Evolutionary conservation across 2,329 filamentous ascomycete genomes (phyloP), one percentile per base, ranked within the genome.

Genomic region (Thermothelomyces thermophilus): DNA sequence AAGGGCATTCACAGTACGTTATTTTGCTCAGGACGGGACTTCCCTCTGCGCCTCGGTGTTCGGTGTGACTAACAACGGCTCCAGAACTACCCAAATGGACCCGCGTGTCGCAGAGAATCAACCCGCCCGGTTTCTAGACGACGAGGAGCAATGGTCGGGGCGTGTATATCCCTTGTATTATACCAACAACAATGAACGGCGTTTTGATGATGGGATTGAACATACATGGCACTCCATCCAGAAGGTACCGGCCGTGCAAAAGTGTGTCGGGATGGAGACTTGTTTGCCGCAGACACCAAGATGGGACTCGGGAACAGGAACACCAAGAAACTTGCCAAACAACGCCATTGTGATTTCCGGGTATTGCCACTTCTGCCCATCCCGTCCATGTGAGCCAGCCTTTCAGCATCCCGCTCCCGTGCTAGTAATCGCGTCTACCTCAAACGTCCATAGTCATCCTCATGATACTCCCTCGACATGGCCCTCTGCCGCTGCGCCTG

Each of bases 1-100:
- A 98, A 98, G 81, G 88, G 90, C 49, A 90, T 98, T 68, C 91
- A 97, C 72, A 97, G 90, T 95, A 78, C 62, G 89, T 82, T 42
- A 16, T 50, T n/a, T 5, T 17, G 33, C 43, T 19, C 31, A 50
- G 2, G 17, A 26, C 3, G 37, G 41, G 7, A 34, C 14, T 10
- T 13, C 3, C 13, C 30, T 20, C 31, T 19, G 47, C 35, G 11
- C 13, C 4, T 16, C 30, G 19, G 33, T 19, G 46, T 35, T 17
- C 1, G 10, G 19, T 36, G 11, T 35, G 45, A 47, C 49, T 55
- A 48, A 55, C 44, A 13, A 22, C 16, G 35, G 44, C 5, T 57
- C 45, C 61, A 90, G 87, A 90, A 68, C 70, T 90, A 46, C 85
- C 84, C 50, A 90, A 97, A 73, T 97, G 91, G 91, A 97, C 91